Evolutionary conservation across 1,284 basidiomycete genomes (phyloP).

Genomic region (Cryptococcus hybrid): DNA sequence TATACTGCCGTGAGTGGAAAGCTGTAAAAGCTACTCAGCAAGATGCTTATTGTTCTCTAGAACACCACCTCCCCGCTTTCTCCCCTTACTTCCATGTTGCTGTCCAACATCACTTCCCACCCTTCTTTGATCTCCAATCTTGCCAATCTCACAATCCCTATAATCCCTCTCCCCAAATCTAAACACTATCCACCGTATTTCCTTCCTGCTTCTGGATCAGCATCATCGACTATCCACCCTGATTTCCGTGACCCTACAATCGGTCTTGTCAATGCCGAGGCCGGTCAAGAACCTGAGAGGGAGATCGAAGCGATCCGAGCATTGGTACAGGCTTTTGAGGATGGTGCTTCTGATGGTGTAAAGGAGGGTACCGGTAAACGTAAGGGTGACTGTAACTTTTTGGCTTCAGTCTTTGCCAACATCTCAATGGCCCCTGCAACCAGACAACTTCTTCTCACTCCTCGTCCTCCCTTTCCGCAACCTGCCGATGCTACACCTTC

Average conservation of each 20-base stretch:
- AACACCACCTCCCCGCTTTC: slow-evolving; percentile 85
- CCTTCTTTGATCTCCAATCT: slow-evolving; percentile 67
- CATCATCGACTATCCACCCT: slow-evolving; percentile 58
- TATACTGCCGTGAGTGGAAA: slow-evolving; percentile 76
- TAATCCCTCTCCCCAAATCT: slow-evolving; percentile 56
- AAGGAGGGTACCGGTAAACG: slow-evolving; percentile 54
- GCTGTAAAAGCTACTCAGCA: background rate
- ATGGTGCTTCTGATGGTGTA: slow-evolving; percentile 62
- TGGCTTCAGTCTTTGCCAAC: slow-evolving; percentile 90
- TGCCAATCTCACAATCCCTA: slow-evolving; percentile 64
- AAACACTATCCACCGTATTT: slow-evolving; percentile 57
- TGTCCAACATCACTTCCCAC: slow-evolving; percentile 89
- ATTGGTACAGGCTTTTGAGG: slow-evolving; percentile 79
- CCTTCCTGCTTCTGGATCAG: slow-evolving; percentile 69
- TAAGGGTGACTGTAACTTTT: slow-evolving; percentile 79
- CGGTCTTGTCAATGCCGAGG: slow-evolving; percentile 62
- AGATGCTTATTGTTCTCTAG: slow-evolving; percentile 52
- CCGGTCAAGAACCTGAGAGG: slow-evolving; percentile 54
- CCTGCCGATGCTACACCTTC: slow-evolving; percentile 29
- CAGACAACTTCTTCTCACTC: slow-evolving; percentile 37
- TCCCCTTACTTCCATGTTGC: slow-evolving; percentile 92
- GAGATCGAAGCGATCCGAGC: slow-evolving; percentile 68
- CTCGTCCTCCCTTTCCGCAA: slow-evolving; percentile 45
- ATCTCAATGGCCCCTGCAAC: slow-evolving; percentile 59
- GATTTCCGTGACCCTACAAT: slow-evolving; percentile 40